Conservation (phyloP, 2,329 filamentous ascomycete genomes). For the Aspergillus persii region DNA sequence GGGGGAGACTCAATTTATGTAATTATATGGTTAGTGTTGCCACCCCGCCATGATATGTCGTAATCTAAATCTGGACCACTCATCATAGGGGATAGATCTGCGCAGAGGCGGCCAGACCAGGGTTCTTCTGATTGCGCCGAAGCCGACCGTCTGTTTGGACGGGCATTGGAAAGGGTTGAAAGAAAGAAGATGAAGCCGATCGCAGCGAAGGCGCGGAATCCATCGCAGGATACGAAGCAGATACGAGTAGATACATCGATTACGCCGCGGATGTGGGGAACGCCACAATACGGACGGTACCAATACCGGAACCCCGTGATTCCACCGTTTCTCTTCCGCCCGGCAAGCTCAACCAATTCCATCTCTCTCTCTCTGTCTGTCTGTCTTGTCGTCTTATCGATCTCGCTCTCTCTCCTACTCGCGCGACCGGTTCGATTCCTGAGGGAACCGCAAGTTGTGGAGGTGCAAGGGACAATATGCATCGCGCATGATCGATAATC, state of each 20-base stretch:
- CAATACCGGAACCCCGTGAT: not conserved
- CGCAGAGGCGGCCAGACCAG: not conserved
- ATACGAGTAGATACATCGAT: too few relatives aligned
- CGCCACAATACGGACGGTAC: not conserved
- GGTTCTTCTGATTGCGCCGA: not conserved
- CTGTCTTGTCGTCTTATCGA: not conserved
- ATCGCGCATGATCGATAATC: slow-evolving; percentile 8
- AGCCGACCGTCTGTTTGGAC: too few relatives aligned
- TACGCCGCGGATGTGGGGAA: too few relatives aligned
- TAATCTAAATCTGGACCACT: not conserved
- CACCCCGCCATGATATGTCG: not conserved
- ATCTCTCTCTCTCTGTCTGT: not conserved
- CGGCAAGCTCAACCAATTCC: not conserved
- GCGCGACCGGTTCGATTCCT: not conserved
- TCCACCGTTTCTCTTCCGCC: too few relatives aligned
- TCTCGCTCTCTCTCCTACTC: not conserved
- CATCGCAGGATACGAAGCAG: too few relatives aligned
- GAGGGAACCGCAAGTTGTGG: not conserved
- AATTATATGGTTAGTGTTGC: not conserved
- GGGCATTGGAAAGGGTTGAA: too few relatives aligned
- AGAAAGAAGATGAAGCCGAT: too few relatives aligned
- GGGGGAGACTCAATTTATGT: not conserved
- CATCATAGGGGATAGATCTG: not conserved
- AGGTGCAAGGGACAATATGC: not conserved
- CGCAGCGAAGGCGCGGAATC: too few relatives aligned